These are phyloP conservation scores for Apiotrichum sp. DNA, from an alignment of 1,284 basidiomycete species.

Conservation along the genomic window DNA sequence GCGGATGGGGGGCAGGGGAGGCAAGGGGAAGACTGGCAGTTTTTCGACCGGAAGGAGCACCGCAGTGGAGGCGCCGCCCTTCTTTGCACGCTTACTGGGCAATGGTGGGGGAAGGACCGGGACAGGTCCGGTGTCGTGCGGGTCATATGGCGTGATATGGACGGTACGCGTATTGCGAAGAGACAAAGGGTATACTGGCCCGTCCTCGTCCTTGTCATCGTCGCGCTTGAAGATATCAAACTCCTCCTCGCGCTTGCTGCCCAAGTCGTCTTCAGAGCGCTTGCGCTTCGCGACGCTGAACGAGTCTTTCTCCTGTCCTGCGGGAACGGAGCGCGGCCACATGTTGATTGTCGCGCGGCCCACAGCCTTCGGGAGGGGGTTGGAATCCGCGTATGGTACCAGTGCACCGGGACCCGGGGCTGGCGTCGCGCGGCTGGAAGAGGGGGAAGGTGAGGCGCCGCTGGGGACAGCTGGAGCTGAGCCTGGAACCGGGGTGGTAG, in stretches of 20 bases:
- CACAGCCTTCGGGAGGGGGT: not conserved
- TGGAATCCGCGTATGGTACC: not conserved
- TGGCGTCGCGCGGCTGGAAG: not conserved
- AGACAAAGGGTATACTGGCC: not conserved
- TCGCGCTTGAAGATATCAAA: too few relatives aligned
- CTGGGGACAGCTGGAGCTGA: not conserved
- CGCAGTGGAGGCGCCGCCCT: conserved; percentile 17
- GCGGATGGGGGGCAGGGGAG: conserved; percentile 31
- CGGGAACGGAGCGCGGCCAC: not conserved
- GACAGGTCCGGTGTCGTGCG: not conserved
- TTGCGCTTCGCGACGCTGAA: not conserved
- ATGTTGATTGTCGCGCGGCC: not conserved
- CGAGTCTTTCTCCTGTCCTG: not conserved
- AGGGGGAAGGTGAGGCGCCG: not conserved
- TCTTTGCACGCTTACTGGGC: conserved; percentile 35
- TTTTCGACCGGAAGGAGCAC: conserved; percentile 37
- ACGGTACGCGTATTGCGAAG: not conserved
- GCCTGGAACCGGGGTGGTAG: not conserved
- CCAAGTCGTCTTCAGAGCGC: not conserved
- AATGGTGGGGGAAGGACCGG: conserved; percentile 28
- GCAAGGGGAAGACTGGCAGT: conserved; percentile 36
- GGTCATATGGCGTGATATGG: not conserved
- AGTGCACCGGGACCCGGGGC: not conserved
- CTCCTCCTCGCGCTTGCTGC: too few relatives aligned
- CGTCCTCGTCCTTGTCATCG: too few relatives aligned